Percentiles rank a stretch among this genome's conserved stretches.
Conservation (phyloP, 2,329 filamentous ascomycete species). For the Ophiostoma sp. region DNA sequence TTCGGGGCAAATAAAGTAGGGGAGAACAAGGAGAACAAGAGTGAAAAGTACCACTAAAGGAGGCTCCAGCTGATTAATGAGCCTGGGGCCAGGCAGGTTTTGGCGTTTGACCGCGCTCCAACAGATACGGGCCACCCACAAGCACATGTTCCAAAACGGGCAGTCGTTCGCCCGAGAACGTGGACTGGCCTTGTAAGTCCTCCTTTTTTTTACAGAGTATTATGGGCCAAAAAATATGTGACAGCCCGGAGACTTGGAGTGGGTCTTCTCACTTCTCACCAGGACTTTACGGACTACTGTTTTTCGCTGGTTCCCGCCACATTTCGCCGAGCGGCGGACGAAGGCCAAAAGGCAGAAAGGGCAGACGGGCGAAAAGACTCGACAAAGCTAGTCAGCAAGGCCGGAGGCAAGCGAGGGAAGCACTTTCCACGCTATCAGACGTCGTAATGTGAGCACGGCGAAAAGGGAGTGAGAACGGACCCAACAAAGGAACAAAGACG, state of each 20-base stretch:
- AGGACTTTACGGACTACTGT: too few species aligned
- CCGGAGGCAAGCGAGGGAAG: too few species aligned
- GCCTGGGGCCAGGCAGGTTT: background rate
- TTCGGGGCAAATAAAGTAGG: background rate
- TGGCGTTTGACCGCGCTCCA: too few species aligned
- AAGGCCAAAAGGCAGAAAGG: too few species aligned
- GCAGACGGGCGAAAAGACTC: background rate
- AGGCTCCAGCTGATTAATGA: background rate
- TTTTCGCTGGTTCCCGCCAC: background rate
- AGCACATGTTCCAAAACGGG: background rate
- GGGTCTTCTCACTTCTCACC: too few species aligned
- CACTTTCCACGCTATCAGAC: background rate
- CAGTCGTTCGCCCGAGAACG: slow-evolving; percentile 12
- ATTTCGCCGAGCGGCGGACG: slow-evolving; percentile 1
- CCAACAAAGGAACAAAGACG: background rate
- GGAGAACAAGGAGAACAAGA: background rate
- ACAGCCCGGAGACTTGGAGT: too few species aligned
- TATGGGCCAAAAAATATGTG: too few species aligned
- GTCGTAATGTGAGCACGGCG: background rate
- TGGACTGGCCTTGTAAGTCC: background rate
- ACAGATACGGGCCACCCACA: background rate
- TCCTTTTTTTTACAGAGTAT: too few species aligned
- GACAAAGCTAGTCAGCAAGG: background rate
- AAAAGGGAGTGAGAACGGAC: background rate
- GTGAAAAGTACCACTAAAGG: background rate